Evolutionary conservation across 2,329 filamentous ascomycete species (phyloP), one percentile per base, ranked within the genome.

Genomic region (Scopulariopsis brevicaulis): DNA sequence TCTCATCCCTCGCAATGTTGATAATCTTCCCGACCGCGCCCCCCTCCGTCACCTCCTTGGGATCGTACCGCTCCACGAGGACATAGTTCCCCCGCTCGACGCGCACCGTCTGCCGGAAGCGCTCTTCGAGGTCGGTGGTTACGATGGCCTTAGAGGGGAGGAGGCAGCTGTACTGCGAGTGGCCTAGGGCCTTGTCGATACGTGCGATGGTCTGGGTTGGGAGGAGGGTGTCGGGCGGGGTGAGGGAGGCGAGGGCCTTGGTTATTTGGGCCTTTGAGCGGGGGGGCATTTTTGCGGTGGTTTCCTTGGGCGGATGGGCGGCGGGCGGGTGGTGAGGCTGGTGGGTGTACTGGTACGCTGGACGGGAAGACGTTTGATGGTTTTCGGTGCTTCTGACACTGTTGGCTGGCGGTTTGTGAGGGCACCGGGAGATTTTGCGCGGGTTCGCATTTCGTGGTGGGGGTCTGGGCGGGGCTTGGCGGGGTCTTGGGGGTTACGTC

Each of bases 91-190:
- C 89, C 20, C 90, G 85, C 71, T 89, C 92, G 70, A 97, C 88
- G 89, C 90, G 97, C 62, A 97, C 90, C 2, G 90, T 94, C 63
- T 90, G 94, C 61, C 93, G 88, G 69, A 97, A 96, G 48, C 85
- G 84, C 28, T 90, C 77, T 11, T 89, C 87, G 22, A 99, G 82
- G 75, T 96, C 91, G 24, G 91, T 86, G 20, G 95, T 75, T 46
- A 93, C 71, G 7, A 79, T 74, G 65, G 84, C 81, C 59, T 81
- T 80, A 64, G 79, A 78, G 25, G 92, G 84, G 34, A 92, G 75
- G 67, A 86, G 79, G 67, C 93, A 90, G 51, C 82, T 81, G 77
- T 96, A 97, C 50, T 96, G 78, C 70, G 89, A 95, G 74, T 96
- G 96, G 63, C 93, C 93, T 64, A 91, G 87, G 51, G 87, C 87